Base-by-base conservation (phyloP, 2,329 filamentous ascomycete genomes). In the Exophiala xenobiotica region DNA sequence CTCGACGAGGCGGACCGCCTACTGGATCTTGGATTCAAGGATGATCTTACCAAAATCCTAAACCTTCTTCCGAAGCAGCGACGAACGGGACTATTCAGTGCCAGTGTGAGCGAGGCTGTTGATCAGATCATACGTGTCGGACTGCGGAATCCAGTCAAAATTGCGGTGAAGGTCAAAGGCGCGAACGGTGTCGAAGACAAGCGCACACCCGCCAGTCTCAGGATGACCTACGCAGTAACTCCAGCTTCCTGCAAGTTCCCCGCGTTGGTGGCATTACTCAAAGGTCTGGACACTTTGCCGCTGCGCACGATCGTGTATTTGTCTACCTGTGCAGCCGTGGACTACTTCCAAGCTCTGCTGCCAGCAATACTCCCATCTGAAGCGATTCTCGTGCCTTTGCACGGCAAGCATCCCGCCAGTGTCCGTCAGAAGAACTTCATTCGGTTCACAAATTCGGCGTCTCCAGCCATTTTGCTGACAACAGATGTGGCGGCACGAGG, bases 1-100 rank as follows among this genome's bases (percentile, higher is more conserved):
- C 79, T 99, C 27, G 93, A 99, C 65, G 93, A 99, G 73, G 93
- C 92, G 43, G 93, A 99, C 69, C 81, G 93, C 53, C 74, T 99
- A 20, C 77, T 99, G 8, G 93, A 99, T 70, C 78, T 97, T 18
- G 93, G 95, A 4, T 97, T 99, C 71, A 93, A 95, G 68, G 85
- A 88, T 49, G 90, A 96, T 61, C 71, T 99, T 22, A 89, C 93
- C 61, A 88, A 83, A 49, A 61, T 63, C 16, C 74, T 99, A 18
- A 82, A 83, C 0, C 81, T 87, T 12, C 73, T 99, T 4, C 93
- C 93, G 0, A 99, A 99, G 66, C 93, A 99, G 68, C 79, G 93
- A 45, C 81, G 93, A 42, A 99, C 93, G 0, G 93, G 93, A 0
- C 74, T 99, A 0, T 99, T 97, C 71, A 96, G 90, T 64, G 93